Percentiles rank a stretch among this genome's conserved stretches.
phyloP scores from a whole-genome alignment of 306 rosid species.

The Erythrophleum fordii region DNA sequence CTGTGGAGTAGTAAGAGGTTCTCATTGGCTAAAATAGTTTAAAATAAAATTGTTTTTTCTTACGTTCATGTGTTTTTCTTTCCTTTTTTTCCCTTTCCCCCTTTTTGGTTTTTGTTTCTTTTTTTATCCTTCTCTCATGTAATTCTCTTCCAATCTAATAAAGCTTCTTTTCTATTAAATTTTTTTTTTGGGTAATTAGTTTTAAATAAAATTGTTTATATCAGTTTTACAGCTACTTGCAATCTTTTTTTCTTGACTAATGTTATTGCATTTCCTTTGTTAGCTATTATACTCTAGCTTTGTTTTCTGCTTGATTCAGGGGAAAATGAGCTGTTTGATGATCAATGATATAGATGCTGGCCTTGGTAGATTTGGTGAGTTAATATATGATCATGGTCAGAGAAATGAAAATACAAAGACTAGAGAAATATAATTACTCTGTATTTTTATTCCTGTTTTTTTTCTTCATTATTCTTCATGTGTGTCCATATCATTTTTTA shows the following conservation, averaged over 20 bases:
- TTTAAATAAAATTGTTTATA: background rate
- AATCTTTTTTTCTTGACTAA: background rate
- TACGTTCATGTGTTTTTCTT: background rate
- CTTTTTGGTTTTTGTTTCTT: background rate
- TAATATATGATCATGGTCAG: slow-evolving; percentile 19
- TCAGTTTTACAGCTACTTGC: slow-evolving; percentile 20
- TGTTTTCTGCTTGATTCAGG: slow-evolving; percentile 58
- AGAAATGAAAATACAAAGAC: slow-evolving; percentile 6
- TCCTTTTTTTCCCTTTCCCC: background rate
- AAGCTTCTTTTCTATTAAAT: background rate
- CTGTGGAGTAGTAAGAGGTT: background rate
- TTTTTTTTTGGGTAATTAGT: background rate
- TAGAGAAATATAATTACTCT: slow-evolving; percentile 24
- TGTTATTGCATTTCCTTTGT: slow-evolving; percentile 23
- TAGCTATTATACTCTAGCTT: slow-evolving; percentile 35
- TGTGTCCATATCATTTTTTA: background rate
- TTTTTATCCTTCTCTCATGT: background rate
- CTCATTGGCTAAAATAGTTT: slow-evolving; percentile 27
- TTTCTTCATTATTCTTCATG: background rate
- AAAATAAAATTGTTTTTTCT: background rate
- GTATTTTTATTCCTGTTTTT: slow-evolving; percentile 19
- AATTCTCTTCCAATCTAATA: background rate
- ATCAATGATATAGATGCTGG: slow-evolving; percentile 97
- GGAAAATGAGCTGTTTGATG: slow-evolving; percentile 98
- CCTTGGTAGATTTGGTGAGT: slow-evolving; percentile 95